Evolutionary conservation across 352 stramenopile genomes (phyloP).

Genomic region (Pythium scleroteichum): DNA sequence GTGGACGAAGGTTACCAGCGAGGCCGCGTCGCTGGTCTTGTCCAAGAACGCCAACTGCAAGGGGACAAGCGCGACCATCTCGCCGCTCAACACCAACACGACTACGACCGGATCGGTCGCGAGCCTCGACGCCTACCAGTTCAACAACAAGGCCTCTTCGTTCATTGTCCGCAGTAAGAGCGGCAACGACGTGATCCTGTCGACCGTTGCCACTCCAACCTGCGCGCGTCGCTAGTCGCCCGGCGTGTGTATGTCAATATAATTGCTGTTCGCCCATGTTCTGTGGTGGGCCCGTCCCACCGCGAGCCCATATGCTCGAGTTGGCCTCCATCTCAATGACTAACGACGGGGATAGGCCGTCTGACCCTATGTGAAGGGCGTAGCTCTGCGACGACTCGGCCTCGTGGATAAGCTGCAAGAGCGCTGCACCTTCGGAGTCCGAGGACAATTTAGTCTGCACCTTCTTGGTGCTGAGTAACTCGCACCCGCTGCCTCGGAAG

Average conservation of each 20-base stretch:
- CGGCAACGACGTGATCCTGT: background rate
- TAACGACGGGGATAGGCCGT: slow-evolving; percentile 23
- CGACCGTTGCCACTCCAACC: too few relatives aligned
- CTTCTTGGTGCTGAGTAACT: slow-evolving; percentile 11
- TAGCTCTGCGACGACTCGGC: slow-evolving; percentile 20
- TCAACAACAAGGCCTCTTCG: slow-evolving; percentile 6
- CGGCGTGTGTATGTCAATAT: too few relatives aligned
- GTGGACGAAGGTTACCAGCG: background rate
- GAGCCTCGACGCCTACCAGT: background rate
- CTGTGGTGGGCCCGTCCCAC: too few relatives aligned
- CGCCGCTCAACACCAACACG: background rate
- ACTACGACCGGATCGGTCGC: background rate
- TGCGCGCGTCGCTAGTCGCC: too few relatives aligned
- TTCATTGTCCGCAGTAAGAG: slow-evolving; percentile 2
- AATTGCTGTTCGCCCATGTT: too few relatives aligned
- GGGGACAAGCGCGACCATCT: background rate
- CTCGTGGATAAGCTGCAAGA: slow-evolving; percentile 38
- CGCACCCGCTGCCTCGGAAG: background rate
- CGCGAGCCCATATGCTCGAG: too few relatives aligned
- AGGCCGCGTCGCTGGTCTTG: background rate
- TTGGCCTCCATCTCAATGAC: background rate
- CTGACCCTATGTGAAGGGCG: slow-evolving; percentile 43
- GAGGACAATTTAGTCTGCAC: slow-evolving; percentile 33
- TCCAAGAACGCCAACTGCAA: background rate
- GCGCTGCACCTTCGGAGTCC: slow-evolving; percentile 25